These are phyloP conservation scores for Colletotrichum sp. DNA, from an alignment of 2,329 filamentous ascomycete genomes.

Conservation along the genomic window DNA sequence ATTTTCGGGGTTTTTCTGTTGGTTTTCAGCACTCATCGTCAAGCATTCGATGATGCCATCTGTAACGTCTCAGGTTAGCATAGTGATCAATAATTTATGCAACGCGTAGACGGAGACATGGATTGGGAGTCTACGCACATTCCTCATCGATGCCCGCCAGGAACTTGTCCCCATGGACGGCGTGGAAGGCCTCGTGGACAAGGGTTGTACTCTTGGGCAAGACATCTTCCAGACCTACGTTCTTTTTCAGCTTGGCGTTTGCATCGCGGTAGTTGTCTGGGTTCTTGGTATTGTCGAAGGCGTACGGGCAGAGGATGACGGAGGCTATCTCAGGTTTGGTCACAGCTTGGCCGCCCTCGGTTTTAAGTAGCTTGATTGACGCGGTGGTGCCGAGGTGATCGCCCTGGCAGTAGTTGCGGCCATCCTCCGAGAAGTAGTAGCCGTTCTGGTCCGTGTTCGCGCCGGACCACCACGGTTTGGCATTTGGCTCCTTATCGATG, in stretches of 20 bases:
- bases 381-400: neutral
- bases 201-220: neutral
- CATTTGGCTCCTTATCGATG: neutral
- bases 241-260: neutral
- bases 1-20: neutral
- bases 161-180: neutral
- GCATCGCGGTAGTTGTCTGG: neutral
- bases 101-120: too few species aligned
- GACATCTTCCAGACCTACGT: neutral
- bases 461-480: neutral
- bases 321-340: neutral
- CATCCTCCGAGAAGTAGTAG: neutral
- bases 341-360: neutral
- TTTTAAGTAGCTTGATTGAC: neutral
- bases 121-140: neutral
- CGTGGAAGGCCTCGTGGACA: neutral
- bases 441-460: neutral
- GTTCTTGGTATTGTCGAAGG: neutral
- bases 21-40: neutral
- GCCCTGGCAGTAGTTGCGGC: neutral
- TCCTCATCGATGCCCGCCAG: neutral
- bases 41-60: neutral
- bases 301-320: neutral
- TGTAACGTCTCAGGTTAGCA: neutral
- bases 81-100: neutral